Evolutionary conservation across 805 yeast species (phyloP), one percentile per base, ranked within the genome.

Genomic region (Clavispora phyllophila): DNA sequence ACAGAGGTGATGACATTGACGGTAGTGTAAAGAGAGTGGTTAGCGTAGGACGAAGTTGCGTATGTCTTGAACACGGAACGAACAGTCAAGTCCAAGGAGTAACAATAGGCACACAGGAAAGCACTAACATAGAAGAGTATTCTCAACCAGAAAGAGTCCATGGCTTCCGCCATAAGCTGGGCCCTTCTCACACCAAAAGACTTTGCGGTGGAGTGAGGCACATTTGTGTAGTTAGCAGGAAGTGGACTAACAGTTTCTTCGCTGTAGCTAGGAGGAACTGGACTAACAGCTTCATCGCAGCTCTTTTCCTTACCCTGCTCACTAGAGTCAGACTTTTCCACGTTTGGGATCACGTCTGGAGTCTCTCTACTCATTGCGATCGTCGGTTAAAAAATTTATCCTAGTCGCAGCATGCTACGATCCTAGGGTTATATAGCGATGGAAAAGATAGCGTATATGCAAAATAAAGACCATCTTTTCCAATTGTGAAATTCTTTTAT

Each of bases 1-100:
- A 82, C 84, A 24, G 76, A 65, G 42, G 72, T 70, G 46, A 82
- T 71, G 23, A 79, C 82, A 46, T 75, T 70, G 44, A 83, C 73
- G 3, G 87, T 77, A 5, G 87, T 71, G 35, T 74, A 58, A 43
- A 79, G 63, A 7, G 87, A 75, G 55, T 82, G 85, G 12, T 58
- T 51, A 22, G 69, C 44, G 61, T 76, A 82, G 12, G 81, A 70
- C 37, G 68, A 59, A 8, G 85, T 73, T 13, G 87, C 88, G 47
- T 70, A 71, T 4, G 74, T 56, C 50, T 79, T 81, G 46, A 71
- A 78, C 14, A 70, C 65, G 39, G 57, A 63, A 49, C 82, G 66
- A 37, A 73, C 57, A 31, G 70, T 70, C 40, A 75, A 71, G 53
- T 82, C 87, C 37, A 83, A 63, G 28, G 82, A 79, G 51, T 79